Percentiles rank a stretch among this genome's conserved stretches.
phyloP scores from a whole-genome alignment of 495 filamentous ascomycete genomes.

The Penicillium longicatenatum region DNA sequence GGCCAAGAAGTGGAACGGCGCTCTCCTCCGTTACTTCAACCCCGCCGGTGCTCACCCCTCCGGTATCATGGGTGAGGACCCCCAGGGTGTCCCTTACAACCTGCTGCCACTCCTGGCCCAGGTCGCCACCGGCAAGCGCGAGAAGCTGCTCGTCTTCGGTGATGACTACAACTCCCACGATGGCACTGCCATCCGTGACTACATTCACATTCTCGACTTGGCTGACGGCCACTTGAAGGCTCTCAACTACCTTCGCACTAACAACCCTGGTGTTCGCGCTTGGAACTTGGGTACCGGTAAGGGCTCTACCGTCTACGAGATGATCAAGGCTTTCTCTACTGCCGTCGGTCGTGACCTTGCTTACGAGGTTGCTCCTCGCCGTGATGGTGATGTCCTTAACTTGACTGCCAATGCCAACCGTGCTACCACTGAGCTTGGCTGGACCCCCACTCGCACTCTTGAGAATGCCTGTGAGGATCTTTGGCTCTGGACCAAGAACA shows the following conservation, averaged over 20 bases:
- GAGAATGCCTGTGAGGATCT: conserved; percentile 92
- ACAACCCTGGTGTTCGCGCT: conserved; percentile 89
- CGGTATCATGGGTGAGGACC: conserved; percentile 98
- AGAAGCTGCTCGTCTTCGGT: conserved; percentile 93
- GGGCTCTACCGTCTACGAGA: conserved; percentile 94
- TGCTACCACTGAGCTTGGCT: conserved; percentile 84
- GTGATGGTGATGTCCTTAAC: conserved; percentile 90
- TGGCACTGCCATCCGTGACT: conserved; percentile 78
- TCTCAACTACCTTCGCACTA: conserved; percentile 84
- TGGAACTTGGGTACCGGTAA: conserved; percentile 98
- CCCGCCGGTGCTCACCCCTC: conserved; percentile 92
- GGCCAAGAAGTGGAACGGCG: conserved; percentile 84
- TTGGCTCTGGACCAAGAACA: conserved; percentile 95
- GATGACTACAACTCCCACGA: conserved; percentile 90
- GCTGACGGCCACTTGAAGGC: conserved; percentile 88
- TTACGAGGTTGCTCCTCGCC: conserved; percentile 81
- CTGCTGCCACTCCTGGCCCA: conserved; percentile 91
- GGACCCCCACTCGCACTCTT: conserved; percentile 88
- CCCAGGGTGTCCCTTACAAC: conserved; percentile 94
- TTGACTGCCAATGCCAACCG: conserved; percentile 88
- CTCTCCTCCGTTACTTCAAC: conserved; percentile 96
- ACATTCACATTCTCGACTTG: conserved; percentile 85
- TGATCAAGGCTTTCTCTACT: conserved; percentile 89
- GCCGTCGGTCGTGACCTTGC: conserved; percentile 83
- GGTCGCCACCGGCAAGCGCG: conserved; percentile 91